A percentile compares a stretch with the other conserved stretches of the same genome.
These are phyloP conservation scores for Aspergillus diversus DNA, from an alignment of 495 filamentous ascomycete genomes.

Conservation along the genomic window DNA sequence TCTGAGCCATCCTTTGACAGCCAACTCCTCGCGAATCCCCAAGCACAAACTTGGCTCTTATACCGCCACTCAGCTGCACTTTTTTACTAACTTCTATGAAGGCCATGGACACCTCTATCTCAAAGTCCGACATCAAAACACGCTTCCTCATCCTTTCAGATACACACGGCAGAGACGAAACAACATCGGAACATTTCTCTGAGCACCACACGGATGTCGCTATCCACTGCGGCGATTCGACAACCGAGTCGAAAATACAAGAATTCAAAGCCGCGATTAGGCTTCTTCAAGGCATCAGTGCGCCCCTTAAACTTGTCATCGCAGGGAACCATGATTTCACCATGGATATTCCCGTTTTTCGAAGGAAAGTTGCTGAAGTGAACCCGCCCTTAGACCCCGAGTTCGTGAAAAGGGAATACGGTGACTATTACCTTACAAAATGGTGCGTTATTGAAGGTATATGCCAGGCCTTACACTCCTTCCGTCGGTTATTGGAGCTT, in stretches of 20 bases:
- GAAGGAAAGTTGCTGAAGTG: conserved; percentile 36
- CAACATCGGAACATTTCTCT: conserved; percentile 23
- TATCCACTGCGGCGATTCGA: conserved; percentile 73
- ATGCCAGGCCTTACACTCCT: conserved; percentile 69
- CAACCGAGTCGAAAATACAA: conserved; percentile 56
- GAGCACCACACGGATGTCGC: conserved; percentile 56
- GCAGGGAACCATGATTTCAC: conserved; percentile 74
- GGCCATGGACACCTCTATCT: conserved; percentile 3
- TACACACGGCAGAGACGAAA: conserved; percentile 50
- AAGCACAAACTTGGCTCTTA: too few species aligned
- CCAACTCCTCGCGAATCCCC: too few species aligned
- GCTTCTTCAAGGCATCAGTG: conserved; percentile 54
- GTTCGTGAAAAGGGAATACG: conserved; percentile 34
- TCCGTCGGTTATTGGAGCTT: conserved; percentile 60
- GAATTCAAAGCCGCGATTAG: conserved; percentile 55
- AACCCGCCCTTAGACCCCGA: conserved; percentile 26
- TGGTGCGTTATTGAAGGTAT: conserved; percentile 62
- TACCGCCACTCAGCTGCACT: too few species aligned
- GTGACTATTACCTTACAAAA: conserved; percentile 52
- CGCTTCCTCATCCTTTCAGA: conserved; percentile 61
- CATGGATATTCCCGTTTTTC: conserved; percentile 52
- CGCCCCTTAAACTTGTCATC: conserved; percentile 72
- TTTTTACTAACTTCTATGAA: neutral
- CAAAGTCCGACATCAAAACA: conserved; percentile 31
- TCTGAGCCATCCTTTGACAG: too few species aligned